Evolutionary conservation across 345 rosid species (phyloP), one percentile per base, ranked within the genome.

Genomic region (Geranium rotundifolium): DNA sequence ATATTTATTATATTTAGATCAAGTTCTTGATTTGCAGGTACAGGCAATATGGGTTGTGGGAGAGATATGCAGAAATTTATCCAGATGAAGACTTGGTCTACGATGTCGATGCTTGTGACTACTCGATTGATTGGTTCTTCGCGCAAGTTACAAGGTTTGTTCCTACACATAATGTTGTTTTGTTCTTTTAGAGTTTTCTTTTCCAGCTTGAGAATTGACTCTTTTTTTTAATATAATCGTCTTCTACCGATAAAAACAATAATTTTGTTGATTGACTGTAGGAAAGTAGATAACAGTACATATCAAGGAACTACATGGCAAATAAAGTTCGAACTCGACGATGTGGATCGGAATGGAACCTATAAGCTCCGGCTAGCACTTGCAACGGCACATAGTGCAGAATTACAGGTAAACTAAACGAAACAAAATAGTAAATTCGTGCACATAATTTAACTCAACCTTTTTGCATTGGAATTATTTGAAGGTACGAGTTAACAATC

Each of bases 41-140:
- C 73, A 84, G 96, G 86, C 99, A 90, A 72, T 93, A 93, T 57
- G 99, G 99, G 20, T 72, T 93, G 71, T 93, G 99, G 99, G 80
- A 77, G 54, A 83, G 95, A 71, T 90, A 93, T 65, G 64, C 87
- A 27, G 96, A 90, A 31, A 52, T 89, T 62, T 93, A 87, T 77
- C 99, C 99, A 13, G 72, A 76, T 46, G 75, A 73, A 30, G 97
- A 93, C 77, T 76, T 93, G 81, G 80, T 90, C 58, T 93, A 84
- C 77, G 85, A 83, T 19, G 64, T 90, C 19, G 97, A 95, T 30
- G 72, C 69, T 52, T 84, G 95, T 58, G 85, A 93, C 68, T 85
- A 83, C 58, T 75, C 71, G 39, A 86, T 69, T 74, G 97, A 90
- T 72, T 87, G 99, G 99, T 88, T 90, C 81, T 93, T 80, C 57